Evolutionary conservation across 352 stramenopile species (phyloP).

Genomic region (Pythium oligandrum): DNA sequence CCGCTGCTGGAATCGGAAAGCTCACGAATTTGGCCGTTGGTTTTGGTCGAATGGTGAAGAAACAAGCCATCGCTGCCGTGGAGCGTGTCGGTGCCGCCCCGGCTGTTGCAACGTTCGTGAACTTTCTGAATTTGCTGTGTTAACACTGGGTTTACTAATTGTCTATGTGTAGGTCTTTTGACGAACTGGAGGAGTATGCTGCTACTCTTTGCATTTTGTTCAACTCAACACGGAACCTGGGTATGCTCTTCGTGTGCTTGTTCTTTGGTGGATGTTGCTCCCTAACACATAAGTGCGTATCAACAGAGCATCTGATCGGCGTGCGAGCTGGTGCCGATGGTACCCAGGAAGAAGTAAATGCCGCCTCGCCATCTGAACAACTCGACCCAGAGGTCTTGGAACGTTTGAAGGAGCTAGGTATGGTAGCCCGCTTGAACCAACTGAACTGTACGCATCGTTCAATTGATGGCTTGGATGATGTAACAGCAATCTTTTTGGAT

Average conservation of each 20-base stretch:
- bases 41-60: constrained; percentile 83
- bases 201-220: constrained; percentile 68
- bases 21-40: constrained; percentile 77
- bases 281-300: too few species aligned
- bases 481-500: constrained; percentile 64
- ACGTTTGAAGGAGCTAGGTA: constrained; percentile 58
- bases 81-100: constrained; percentile 66
- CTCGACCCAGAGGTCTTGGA: constrained; percentile 19
- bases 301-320: constrained; percentile 50
- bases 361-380: constrained; percentile 16
- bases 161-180: constrained; percentile 11
- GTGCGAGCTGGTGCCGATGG: constrained; percentile 47
- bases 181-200: constrained; percentile 70
- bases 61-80: constrained; percentile 76
- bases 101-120: constrained; percentile 40
- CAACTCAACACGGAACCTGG: constrained; percentile 65
- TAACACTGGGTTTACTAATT: background rate
- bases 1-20: constrained; percentile 50
- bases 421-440: background rate
- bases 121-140: background rate
- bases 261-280: too few species aligned
- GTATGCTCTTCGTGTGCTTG: constrained; percentile 14
- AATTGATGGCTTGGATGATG: too few species aligned
- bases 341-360: constrained; percentile 47
- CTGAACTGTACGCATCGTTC: too few species aligned